Conservation (phyloP, 108 stramenopile genomes). For the Craspedostauros australis region DNA sequence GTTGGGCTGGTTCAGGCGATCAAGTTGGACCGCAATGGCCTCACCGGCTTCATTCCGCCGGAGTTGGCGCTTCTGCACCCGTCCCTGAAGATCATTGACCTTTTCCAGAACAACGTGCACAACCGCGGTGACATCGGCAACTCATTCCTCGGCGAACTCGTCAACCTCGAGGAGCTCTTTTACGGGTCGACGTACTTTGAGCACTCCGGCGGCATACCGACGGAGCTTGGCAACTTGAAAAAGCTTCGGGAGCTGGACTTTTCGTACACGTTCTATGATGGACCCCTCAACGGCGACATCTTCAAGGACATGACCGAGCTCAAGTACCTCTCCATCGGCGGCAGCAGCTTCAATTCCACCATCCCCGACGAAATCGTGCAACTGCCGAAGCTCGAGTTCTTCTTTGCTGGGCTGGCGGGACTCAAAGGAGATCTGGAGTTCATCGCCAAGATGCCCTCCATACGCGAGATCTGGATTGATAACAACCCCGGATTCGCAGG, state of each 20-base stretch:
- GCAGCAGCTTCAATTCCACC: constrained; percentile 16
- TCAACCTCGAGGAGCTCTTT: constrained; percentile 26
- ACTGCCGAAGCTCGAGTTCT: constrained; percentile 21
- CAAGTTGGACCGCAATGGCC: constrained; percentile 18
- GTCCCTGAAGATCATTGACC: constrained; percentile 15
- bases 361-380: constrained; percentile 14
- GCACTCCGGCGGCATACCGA: too few species aligned
- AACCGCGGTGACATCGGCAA: constrained; percentile 38
- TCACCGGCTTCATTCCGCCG: constrained; percentile 23
- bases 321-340: constrained; percentile 24
- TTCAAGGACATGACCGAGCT: constrained; percentile 10
- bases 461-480: constrained; percentile 34
- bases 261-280: constrained; percentile 20
- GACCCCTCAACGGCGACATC: not conserved
- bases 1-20: constrained; percentile 21
- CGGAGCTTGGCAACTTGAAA: constrained; percentile 17
- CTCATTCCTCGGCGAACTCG: constrained; percentile 30
- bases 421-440: constrained; percentile 15
- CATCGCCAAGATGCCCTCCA: not conserved
- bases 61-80: constrained; percentile 24
- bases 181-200: constrained; percentile 19
- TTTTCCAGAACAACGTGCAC: constrained; percentile 30
- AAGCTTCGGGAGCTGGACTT: constrained; percentile 19
- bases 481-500: constrained; percentile 16
- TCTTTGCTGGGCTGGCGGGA: constrained; percentile 23